Base-by-base conservation (phyloP, 202 grass and related monocot genomes). In the Hordeum pubiflorum region DNA sequence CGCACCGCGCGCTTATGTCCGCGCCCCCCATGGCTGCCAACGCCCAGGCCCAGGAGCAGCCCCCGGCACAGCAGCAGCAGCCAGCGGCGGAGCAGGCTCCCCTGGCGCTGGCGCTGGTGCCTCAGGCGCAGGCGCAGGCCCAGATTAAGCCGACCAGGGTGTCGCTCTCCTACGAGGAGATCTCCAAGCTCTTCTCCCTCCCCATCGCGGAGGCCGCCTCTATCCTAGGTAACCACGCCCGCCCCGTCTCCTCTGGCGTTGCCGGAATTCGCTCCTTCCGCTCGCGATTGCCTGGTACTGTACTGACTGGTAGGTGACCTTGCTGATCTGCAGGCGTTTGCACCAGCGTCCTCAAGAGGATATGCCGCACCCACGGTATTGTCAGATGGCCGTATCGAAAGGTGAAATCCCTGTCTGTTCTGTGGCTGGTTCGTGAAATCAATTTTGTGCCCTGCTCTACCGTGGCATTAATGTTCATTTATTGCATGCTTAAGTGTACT, bases 311-410 rank as follows among this genome's bases (percentile, higher is more conserved):
- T 8, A 7, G n/a, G 46, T 41, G 59, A 50, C 75, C 58, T 66
- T 32, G 31, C 33, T 56, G 24, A 58, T 75, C 62, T 74, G 74
- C 52, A 97, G 94, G 94, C 75, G 95, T 98, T 61, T 91, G 92
- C 50, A 94, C 95, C n/a, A 92, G 92, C 44, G 95, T 91, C 32
- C 77, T 98, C 77, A 98, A 98, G 88, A 93, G 90, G 88, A 88
- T 98, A 74, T 98, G 95, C 67, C 95, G 95, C 76, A 88, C 70
- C 54, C 89, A 98, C 78, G 95, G 95, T 54, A 98, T 98, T 69
- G 90, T 89, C 48, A 83, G 92, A 68, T 98, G 92, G 92, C 95
- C 95, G 11, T 98, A 98, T 86, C 90, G 95, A 21, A 94, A 98
- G 92, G 92, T 93, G 76, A 26, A 74, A 4, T 55, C 48, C 36